These are phyloP conservation scores for Osmanthus fragrans DNA, from an alignment of 257 asterid species.

Conservation along the genomic window DNA sequence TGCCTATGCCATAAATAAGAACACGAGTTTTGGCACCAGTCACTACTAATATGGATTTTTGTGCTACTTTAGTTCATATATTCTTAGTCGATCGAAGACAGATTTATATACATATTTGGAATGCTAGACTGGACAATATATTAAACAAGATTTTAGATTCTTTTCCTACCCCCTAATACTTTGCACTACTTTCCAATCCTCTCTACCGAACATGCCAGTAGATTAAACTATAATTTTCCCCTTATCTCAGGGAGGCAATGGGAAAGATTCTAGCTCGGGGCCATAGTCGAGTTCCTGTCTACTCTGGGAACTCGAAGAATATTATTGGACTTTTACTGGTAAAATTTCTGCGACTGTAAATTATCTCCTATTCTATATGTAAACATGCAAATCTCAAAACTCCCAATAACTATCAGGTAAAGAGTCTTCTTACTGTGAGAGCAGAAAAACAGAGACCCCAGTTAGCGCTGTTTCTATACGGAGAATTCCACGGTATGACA, in stretches of 20 bases:
- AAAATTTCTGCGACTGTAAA: slow-evolving; percentile 2
- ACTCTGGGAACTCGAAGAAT: slow-evolving; percentile 70
- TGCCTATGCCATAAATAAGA: neutral
- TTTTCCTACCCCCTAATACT: neutral
- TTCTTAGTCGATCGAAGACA: slow-evolving; percentile 6
- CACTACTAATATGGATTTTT: neutral
- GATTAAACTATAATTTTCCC: neutral
- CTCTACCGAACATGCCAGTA: neutral
- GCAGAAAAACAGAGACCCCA: slow-evolving; percentile 90
- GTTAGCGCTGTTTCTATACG: slow-evolving; percentile 87
- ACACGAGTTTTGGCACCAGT: neutral
- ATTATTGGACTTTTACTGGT: slow-evolving; percentile 87
- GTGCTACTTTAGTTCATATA: slow-evolving; percentile 4
- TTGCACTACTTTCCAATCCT: neutral
- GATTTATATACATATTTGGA: neutral
- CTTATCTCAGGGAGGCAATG: slow-evolving; percentile 77
- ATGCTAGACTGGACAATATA: neutral
- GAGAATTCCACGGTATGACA: slow-evolving; percentile 77
- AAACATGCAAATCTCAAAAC: slow-evolving; percentile 8
- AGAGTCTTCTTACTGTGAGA: slow-evolving; percentile 85
- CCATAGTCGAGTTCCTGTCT: slow-evolving; percentile 94
- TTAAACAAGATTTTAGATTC: neutral
- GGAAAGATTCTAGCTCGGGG: slow-evolving; percentile 89
- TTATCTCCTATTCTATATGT: neutral
- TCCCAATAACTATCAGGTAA: slow-evolving; percentile 47